Evolutionary conservation across 345 rosid species (phyloP).

Genomic region (Rhizophora mangle): DNA sequence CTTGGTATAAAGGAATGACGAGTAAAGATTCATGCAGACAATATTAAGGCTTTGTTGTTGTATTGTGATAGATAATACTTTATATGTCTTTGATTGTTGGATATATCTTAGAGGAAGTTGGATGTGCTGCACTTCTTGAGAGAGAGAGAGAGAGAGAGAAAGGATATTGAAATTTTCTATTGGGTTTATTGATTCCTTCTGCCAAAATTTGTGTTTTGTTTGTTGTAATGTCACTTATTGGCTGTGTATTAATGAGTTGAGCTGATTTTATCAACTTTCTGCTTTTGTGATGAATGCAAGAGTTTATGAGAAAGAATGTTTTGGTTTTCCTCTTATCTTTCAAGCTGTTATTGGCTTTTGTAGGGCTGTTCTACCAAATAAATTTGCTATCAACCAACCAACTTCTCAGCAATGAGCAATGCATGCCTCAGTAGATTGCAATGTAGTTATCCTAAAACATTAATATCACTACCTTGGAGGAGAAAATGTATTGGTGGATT

Average conservation of each 20-base stretch:
- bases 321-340: conserved; percentile 6
- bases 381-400: conserved; percentile 15
- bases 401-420: conserved; percentile 40
- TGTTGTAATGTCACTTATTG: background rate
- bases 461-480: conserved; percentile 10
- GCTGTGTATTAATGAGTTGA: background rate
- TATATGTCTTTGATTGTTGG: background rate
- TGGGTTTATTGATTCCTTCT: background rate
- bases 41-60: too few species aligned
- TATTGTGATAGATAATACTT: background rate
- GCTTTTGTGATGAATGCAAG: background rate
- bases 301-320: background rate
- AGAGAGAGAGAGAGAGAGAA: background rate
- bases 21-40: background rate
- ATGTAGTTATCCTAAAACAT: conserved; percentile 22
- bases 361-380: conserved; percentile 26
- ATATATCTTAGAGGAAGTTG: conserved; percentile 1
- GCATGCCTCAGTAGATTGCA: conserved; percentile 33
- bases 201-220: background rate
- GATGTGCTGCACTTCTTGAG: conserved; percentile 5
- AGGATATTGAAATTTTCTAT: background rate
- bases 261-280: background rate
- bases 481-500: conserved; percentile 24
- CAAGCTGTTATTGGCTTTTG: conserved; percentile 26
- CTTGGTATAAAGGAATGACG: background rate